phyloP scores from a whole-genome alignment of 2,329 filamentous ascomycete genomes.

The Botryotinia calthae region DNA sequence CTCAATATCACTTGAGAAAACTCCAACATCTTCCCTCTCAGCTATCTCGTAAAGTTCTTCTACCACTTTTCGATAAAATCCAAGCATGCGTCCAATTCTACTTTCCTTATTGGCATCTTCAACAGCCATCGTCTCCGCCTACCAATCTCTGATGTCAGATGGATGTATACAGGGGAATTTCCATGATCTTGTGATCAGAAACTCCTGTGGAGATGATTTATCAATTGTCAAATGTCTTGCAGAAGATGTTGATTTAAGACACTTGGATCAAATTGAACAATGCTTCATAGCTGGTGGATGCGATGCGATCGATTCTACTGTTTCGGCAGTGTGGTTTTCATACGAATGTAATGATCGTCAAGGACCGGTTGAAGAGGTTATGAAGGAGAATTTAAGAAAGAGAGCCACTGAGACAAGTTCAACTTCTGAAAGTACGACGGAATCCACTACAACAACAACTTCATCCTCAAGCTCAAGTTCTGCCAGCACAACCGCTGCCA shows the following conservation, averaged over 20 bases:
- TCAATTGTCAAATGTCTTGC: slow-evolving; percentile 30
- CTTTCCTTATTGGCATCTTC: slow-evolving; percentile 17
- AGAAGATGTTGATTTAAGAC: slow-evolving; percentile 22
- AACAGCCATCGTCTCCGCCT: slow-evolving; percentile 27
- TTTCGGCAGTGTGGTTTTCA: slow-evolving; percentile 28
- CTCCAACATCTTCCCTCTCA: not conserved
- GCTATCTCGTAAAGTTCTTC: not conserved
- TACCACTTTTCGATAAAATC: not conserved
- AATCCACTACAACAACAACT: not conserved
- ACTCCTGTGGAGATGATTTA: slow-evolving; percentile 28
- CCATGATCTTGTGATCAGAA: slow-evolving; percentile 26
- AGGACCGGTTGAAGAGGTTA: slow-evolving; percentile 2
- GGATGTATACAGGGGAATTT: slow-evolving; percentile 27
- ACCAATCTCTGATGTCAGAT: not conserved
- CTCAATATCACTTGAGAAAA: not conserved
- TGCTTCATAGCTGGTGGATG: slow-evolving; percentile 33
- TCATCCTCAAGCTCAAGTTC: not conserved
- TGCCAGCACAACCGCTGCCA: slow-evolving; percentile 1
- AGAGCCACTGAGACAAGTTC: slow-evolving; percentile 18
- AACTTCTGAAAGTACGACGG: not conserved
- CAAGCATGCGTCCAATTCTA: slow-evolving; percentile 30
- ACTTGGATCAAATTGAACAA: slow-evolving; percentile 27
- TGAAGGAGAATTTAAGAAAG: slow-evolving; percentile 27
- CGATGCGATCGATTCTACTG: slow-evolving; percentile 24
- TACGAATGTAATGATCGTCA: slow-evolving; percentile 25